phyloP scores from a whole-genome alignment of 495 filamentous ascomycete species.

The Patellaria atrata region DNA sequence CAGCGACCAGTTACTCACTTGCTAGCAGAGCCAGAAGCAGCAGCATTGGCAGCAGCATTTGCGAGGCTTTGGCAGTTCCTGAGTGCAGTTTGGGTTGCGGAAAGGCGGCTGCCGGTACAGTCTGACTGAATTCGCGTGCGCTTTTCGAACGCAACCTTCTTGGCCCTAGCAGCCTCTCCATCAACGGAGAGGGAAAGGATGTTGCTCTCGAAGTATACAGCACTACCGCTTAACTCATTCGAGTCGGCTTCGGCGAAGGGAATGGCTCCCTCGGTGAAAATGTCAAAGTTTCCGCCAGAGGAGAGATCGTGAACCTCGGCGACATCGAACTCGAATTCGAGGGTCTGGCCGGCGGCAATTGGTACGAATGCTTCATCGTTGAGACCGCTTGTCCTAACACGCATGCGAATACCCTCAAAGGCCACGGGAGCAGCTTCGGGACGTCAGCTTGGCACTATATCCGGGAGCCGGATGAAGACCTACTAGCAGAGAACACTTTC shows the following conservation, averaged over 20 bases:
- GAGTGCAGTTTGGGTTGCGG: conserved; percentile 33
- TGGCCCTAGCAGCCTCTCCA: conserved; percentile 35
- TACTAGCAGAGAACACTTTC: conserved; percentile 37
- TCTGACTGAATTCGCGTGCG: conserved; percentile 35
- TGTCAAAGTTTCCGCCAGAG: conserved; percentile 33
- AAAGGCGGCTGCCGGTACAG: conserved; percentile 33
- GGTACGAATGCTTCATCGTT: conserved; percentile 38
- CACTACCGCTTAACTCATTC: conserved; percentile 32
- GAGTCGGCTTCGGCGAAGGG: conserved; percentile 36
- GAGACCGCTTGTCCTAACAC: conserved; percentile 33
- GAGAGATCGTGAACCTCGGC: conserved; percentile 42
- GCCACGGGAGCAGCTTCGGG: conserved; percentile 33
- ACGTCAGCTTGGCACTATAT: neutral
- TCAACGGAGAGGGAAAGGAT: conserved; percentile 35
- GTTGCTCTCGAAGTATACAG: conserved; percentile 34
- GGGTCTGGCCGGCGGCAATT: conserved; percentile 40
- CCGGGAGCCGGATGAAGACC: conserved; percentile 9
- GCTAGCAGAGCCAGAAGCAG: conserved; percentile 32
- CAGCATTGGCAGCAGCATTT: conserved; percentile 38
- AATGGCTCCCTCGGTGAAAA: conserved; percentile 35
- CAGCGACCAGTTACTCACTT: conserved; percentile 19
- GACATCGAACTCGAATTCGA: conserved; percentile 43
- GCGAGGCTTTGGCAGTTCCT: conserved; percentile 37
- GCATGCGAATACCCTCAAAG: conserved; percentile 44
- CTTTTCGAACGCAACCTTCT: conserved; percentile 33